Base-by-base conservation (phyloP, 768 basidiomycete species). In the Glaciozyma martinii region DNA sequence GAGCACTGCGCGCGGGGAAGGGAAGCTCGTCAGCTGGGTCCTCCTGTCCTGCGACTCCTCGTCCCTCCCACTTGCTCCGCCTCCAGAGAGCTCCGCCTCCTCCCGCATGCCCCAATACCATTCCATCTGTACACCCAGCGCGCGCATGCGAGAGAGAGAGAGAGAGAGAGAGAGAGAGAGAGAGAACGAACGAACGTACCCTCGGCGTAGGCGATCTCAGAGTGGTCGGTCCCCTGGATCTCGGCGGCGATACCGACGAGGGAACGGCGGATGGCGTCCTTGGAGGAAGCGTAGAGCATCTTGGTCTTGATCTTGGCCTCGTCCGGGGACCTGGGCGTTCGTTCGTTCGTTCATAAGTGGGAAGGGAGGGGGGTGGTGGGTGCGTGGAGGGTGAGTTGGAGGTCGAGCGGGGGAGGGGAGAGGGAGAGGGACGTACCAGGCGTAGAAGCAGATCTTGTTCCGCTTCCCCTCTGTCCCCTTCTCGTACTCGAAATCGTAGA, bases 281-380 rank as follows among this genome's bases (percentile, higher is more conserved):
- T 86, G 60, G 93, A 97, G 23, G 90, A 86, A 4, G 94, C 87
- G 78, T 83, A 87, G 71, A 95, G 72, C 92, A 97, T 97, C 85
- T 93, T 97, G 75, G 84, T 81, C 79, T 88, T 91, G 77, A 93
- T 82, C 78, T 83, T 88, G 49, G 90, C 85, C 50, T 76, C 78
- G 73, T 93, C 90, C 68, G 94, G 93, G 25, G 85, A 82, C 94
- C 94, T 97, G 62, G 0, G 32, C 19, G 27, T 33, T 15, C 30
- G 21, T 27, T 21, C 15, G 23, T 44, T 1, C 46, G 18, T 3
- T 16, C 30, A 30, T 66, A 23, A 60, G 40, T 2, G 21, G 13
- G 25, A 13, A 3, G 23, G 19, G 29, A 5, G 49, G 21, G 27
- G 23, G 19, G 21, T 44, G 5, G 49, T 29, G 12, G 9, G 33